Conservation (phyloP, 2,329 filamentous ascomycete genomes). For the Hypoxylon sp. region DNA sequence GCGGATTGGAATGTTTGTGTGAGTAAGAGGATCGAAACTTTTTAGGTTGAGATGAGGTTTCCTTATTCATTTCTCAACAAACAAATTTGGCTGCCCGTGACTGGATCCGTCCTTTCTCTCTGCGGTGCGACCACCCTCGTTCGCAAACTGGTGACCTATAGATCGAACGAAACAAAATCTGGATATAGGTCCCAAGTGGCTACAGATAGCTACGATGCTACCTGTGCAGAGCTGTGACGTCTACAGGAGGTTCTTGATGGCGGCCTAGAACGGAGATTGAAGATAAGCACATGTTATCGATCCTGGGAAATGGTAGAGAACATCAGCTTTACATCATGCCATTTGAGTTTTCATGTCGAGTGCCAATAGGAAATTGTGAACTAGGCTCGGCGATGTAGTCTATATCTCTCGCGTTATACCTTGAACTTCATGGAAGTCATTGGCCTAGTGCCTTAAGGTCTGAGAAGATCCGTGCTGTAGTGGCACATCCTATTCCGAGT, state of each 20-base stretch:
- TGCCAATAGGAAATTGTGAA: constrained; percentile 11
- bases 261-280: constrained; percentile 7
- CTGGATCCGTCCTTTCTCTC: constrained; percentile 6
- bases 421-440: constrained; percentile 11
- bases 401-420: background rate
- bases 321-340: constrained; percentile 15
- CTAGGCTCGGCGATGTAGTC: background rate
- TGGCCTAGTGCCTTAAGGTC: background rate
- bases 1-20: constrained; percentile 14
- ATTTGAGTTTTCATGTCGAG: constrained; percentile 10
- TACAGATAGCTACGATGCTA: constrained; percentile 20
- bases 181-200: background rate
- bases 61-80: constrained; percentile 13
- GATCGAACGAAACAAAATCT: constrained; percentile 20
- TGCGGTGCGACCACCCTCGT: constrained; percentile 17
- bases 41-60: background rate
- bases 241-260: constrained; percentile 4
- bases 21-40: constrained; percentile 3
- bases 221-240: constrained; percentile 16
- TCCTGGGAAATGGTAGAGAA: constrained; percentile 11
- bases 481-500: background rate
- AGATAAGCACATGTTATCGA: constrained; percentile 34
- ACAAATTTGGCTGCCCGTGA: constrained; percentile 5
- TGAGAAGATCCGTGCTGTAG: background rate
- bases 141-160: constrained; percentile 5